A percentile compares a stretch with the other conserved stretches of the same genome.
phyloP scores from a whole-genome alignment of 306 rosid species.

The Vigna trinervia region DNA sequence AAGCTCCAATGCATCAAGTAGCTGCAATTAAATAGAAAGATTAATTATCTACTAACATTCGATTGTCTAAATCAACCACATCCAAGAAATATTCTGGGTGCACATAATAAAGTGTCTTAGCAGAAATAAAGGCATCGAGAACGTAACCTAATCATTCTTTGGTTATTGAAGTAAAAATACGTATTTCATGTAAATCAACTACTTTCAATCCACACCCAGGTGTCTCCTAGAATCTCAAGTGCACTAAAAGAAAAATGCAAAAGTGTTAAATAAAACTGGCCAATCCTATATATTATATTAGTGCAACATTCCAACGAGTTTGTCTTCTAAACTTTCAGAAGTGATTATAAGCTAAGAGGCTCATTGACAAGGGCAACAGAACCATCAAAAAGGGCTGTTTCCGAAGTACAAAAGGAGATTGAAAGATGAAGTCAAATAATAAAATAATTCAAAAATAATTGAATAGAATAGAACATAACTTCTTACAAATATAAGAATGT shows the following conservation, averaged over 20 bases:
- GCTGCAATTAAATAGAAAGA: slow-evolving; percentile 58
- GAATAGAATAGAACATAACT: not conserved
- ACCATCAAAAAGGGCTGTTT: not conserved
- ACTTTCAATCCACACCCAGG: slow-evolving; percentile 25
- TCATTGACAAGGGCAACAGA: not conserved
- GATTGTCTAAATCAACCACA: slow-evolving; percentile 31
- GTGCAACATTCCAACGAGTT: not conserved
- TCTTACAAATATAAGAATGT: not conserved
- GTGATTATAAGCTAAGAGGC: not conserved
- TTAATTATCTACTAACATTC: slow-evolving; percentile 35
- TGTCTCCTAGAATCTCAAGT: not conserved
- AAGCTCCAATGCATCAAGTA: slow-evolving; percentile 96
- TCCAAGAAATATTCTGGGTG: slow-evolving; percentile 4
- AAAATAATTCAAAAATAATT: slow-evolving; percentile 10
- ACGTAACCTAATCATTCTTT: not conserved
- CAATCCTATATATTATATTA: not conserved
- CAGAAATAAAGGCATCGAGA: not conserved
- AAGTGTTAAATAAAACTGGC: not conserved
- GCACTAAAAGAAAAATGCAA: not conserved
- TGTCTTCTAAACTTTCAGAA: not conserved
- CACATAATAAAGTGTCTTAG: slow-evolving; percentile 3
- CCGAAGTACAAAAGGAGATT: not conserved
- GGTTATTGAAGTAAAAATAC: not conserved
- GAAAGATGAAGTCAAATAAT: not conserved
- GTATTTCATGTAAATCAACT: slow-evolving; percentile 23